Evolutionary conservation across 2,329 filamentous ascomycete genomes (phyloP).

Genomic region (Paecilomyces sp.): DNA sequence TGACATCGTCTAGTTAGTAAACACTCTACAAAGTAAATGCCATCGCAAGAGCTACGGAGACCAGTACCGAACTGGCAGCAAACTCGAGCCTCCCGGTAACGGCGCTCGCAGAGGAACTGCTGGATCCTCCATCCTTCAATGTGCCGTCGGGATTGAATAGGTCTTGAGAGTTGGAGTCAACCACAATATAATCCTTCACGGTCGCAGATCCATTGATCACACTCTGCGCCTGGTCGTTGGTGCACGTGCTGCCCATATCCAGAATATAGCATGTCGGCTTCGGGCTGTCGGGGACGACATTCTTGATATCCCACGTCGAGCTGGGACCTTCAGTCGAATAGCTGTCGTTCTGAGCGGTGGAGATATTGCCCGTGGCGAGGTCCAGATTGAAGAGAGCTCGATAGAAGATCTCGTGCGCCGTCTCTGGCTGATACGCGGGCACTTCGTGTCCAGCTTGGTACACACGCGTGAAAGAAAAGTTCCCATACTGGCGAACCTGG

Average conservation of each 20-base stretch:
- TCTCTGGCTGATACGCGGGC: slow-evolving; percentile 48
- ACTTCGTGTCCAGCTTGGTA: slow-evolving; percentile 44
- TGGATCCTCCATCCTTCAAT: not conserved
- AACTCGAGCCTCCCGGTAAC: not conserved
- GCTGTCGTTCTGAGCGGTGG: slow-evolving; percentile 23
- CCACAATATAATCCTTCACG: slow-evolving; percentile 41
- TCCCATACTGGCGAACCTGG: slow-evolving; percentile 40
- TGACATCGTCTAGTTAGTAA: not conserved
- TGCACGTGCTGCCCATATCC: slow-evolving; percentile 32
- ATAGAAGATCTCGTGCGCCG: slow-evolving; percentile 48
- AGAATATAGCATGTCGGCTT: slow-evolving; percentile 41
- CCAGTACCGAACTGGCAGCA: not conserved
- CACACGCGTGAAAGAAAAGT: slow-evolving; percentile 44
- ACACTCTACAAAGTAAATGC: not conserved
- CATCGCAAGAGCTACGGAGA: not conserved
- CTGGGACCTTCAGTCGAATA: slow-evolving; percentile 35
- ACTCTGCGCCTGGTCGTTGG: slow-evolving; percentile 31
- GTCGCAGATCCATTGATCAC: slow-evolving; percentile 39
- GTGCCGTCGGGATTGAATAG: not conserved
- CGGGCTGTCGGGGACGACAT: slow-evolving; percentile 33
- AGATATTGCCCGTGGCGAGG: slow-evolving; percentile 47
- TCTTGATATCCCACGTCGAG: slow-evolving; percentile 39
- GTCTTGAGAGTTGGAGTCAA: slow-evolving; percentile 16
- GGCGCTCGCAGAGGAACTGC: not conserved
- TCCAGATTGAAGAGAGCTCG: slow-evolving; percentile 46